Base-by-base conservation (phyloP, 2,329 filamentous ascomycete genomes). In the Tolypocladium sp. region DNA sequence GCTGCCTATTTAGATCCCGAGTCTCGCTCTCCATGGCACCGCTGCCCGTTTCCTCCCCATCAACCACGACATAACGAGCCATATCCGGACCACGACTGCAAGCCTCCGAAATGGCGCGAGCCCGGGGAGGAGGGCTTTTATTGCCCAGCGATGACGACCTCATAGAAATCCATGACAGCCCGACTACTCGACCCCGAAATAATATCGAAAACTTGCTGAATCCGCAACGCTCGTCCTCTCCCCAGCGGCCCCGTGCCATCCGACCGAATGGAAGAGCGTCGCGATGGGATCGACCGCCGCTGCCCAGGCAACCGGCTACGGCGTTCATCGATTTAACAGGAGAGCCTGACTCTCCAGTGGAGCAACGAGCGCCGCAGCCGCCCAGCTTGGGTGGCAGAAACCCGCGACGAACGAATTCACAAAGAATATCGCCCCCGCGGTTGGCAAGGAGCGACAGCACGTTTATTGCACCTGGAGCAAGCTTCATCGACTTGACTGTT, bases 401-500 rank as follows among this genome's bases (percentile, higher is more conserved):
- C 58, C 74, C 76, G 2, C 70, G 77, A 37, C 68, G 77, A 22
- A 78, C 76, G 22, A 70, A 70, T 59, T 76, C 76, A 4, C 73
- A 74, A 57, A 69, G 71, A 20, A 69, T 67, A 56, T 75, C 75
- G 37, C 75, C 76, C 1, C 78, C 78, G 0, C 73, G 73, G 22
- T 66, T 80, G 37, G 63, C 76, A 9, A 73, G 78, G 51, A 79
- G 76, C 61, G 77, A 80, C 61, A 76, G 75, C 60, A 79, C 74
- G 57, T 69, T 76, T 41, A 66, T 77, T 15, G 70, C 67, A 5
- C 68, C 68, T 3, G 58, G 64, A 6, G 53, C 69, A 1, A 71
- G 67, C 56, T 69, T 83, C 35, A 82, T 84, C 57, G 82, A 84
- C 64, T 74, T 84, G 12, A 84, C 82, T 3, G 71, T 70, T 33